Evolutionary conservation across 202 grass and related monocot species (phyloP).

Genomic region (Zizania palustris): DNA sequence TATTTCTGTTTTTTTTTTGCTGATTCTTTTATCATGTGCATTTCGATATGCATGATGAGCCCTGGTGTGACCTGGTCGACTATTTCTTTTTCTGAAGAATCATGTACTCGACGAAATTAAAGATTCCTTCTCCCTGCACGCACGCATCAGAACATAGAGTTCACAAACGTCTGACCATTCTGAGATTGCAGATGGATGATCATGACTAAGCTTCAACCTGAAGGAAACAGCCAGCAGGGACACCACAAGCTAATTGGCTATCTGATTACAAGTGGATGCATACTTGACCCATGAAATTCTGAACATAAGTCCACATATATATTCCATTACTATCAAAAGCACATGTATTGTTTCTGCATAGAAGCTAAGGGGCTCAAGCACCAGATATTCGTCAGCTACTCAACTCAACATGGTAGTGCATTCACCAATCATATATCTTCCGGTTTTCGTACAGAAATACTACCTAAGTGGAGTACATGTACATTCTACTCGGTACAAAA

Average conservation of each 20-base stretch:
- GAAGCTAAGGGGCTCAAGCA: not conserved
- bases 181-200: no score
- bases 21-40: no score
- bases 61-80: not conserved
- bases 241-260: not conserved
- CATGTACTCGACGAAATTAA: not conserved
- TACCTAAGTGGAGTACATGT: no score
- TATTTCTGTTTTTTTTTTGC: no score
- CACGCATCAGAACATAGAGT: not conserved
- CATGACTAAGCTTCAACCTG: no score
- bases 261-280: no score
- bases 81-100: not conserved
- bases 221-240: no score
- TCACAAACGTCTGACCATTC: no score
- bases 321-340: not conserved
- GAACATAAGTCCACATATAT: not conserved
- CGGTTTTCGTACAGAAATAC: no score
- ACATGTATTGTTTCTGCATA: not conserved
- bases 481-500: not conserved
- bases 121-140: not conserved
- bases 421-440: no score
- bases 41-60: no score
- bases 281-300: not conserved
- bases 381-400: not conserved
- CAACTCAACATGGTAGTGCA: not conserved